Conservation (phyloP, 345 rosid genomes). For the Lumnitzera racemosa region DNA sequence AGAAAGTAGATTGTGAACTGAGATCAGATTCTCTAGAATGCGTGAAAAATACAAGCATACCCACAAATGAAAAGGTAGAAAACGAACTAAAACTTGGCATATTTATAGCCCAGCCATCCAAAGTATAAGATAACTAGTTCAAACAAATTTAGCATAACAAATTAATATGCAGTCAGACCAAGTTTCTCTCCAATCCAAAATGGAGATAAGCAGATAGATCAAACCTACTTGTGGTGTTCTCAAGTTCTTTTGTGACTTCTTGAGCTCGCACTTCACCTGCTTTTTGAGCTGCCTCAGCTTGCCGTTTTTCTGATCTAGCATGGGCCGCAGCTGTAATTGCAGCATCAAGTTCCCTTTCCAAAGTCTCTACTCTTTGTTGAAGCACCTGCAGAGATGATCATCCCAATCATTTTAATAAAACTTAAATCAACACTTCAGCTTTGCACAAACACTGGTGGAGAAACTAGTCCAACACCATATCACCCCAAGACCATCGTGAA, state of each 20-base stretch:
- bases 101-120: too few relatives aligned
- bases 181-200: not conserved
- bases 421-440: not conserved
- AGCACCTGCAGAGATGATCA: conserved; percentile 50
- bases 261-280: conserved; percentile 76
- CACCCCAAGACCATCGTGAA: too few relatives aligned
- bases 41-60: too few relatives aligned
- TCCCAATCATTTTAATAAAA: too few relatives aligned
- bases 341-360: conserved; percentile 93
- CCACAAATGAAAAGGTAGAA: too few relatives aligned
- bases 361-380: conserved; percentile 91
- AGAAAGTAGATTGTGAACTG: too few relatives aligned
- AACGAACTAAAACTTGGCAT: too few relatives aligned
- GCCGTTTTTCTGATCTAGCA: conserved; percentile 88
- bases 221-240: conserved; percentile 81
- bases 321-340: conserved; percentile 93
- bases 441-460: not conserved
- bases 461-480: not conserved
- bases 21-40: too few relatives aligned
- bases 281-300: conserved; percentile 84
- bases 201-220: not conserved
- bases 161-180: not conserved
- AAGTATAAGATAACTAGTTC: too few relatives aligned
- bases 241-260: conserved; percentile 81
- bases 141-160: not conserved